A percentile compares a stretch with the other conserved stretches of the same genome.
phyloP scores from a whole-genome alignment of 441 rosid species.

The Gossypium schwendimanii region DNA sequence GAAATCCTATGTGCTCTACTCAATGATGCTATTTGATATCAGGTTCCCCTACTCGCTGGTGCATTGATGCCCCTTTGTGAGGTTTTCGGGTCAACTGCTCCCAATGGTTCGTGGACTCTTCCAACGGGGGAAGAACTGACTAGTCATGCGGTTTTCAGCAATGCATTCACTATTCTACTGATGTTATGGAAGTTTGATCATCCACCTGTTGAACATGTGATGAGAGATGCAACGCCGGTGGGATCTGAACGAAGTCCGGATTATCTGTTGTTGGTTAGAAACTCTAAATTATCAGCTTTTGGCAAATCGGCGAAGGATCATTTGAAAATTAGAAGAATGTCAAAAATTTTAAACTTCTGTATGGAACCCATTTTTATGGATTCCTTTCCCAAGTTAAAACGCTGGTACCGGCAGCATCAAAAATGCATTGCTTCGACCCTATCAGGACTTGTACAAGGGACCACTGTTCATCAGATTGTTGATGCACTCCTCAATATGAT shows the following conservation, averaged over 20 bases:
- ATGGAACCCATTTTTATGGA: slow-evolving; percentile 67
- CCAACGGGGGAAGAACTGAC: slow-evolving; percentile 74
- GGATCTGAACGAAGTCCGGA: slow-evolving; percentile 73
- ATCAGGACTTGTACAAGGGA: slow-evolving; percentile 69
- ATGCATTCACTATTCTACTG: slow-evolving; percentile 79
- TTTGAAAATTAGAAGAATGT: slow-evolving; percentile 44
- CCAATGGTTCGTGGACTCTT: slow-evolving; percentile 58
- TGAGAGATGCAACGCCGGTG: slow-evolving; percentile 63
- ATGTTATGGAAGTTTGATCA: slow-evolving; percentile 87
- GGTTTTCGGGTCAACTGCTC: slow-evolving; percentile 74
- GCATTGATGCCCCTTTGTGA: slow-evolving; percentile 90
- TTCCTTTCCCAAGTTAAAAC: slow-evolving; percentile 76
- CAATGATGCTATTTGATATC: slow-evolving; percentile 23
- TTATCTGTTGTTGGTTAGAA: slow-evolving; percentile 71
- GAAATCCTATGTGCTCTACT: slow-evolving; percentile 15
- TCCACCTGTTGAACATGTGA: slow-evolving; percentile 67
- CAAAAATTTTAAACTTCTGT: slow-evolving; percentile 37
- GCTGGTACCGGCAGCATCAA: slow-evolving; percentile 82
- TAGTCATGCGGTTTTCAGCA: slow-evolving; percentile 76
- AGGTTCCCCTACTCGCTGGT: slow-evolving; percentile 86
- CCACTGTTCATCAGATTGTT: slow-evolving; percentile 79
- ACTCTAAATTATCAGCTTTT: slow-evolving; percentile 59
- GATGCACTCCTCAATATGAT: slow-evolving; percentile 79
- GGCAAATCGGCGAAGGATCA: slow-evolving; percentile 57
- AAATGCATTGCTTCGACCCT: slow-evolving; percentile 80